A percentile compares a stretch with the other conserved stretches of the same genome.
These are phyloP conservation scores for Cystofilobasidium ferigula DNA, from an alignment of 768 basidiomycete species.

Conservation along the genomic window DNA sequence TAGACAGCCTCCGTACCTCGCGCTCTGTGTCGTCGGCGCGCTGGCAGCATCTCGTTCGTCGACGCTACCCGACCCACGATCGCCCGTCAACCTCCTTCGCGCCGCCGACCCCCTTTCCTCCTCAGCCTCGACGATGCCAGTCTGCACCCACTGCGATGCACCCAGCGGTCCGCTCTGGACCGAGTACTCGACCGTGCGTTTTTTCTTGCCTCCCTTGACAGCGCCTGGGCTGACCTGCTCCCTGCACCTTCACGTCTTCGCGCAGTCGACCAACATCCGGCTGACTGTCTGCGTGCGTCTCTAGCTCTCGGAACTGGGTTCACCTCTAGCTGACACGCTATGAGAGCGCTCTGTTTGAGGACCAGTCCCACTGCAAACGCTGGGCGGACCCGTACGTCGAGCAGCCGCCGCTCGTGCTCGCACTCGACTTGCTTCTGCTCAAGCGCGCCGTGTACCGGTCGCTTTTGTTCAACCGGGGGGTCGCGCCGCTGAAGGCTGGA, in stretches of 20 bases:
- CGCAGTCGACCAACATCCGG: slow-evolving; percentile 34
- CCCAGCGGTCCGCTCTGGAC: slow-evolving; percentile 64
- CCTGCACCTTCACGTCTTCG: no score
- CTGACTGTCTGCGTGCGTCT: slow-evolving; percentile 36
- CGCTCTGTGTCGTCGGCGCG: no score
- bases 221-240: background rate
- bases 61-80: no score
- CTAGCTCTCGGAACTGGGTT: background rate
- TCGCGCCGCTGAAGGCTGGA: slow-evolving; percentile 43
- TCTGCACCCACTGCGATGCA: slow-evolving; percentile 65
- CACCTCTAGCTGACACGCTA: background rate
- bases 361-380: slow-evolving; percentile 36
- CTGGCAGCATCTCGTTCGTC: no score
- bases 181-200: slow-evolving; percentile 56
- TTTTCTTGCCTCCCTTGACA: background rate
- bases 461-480: slow-evolving; percentile 65
- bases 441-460: slow-evolving; percentile 74
- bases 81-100: no score
- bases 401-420: slow-evolving; percentile 59
- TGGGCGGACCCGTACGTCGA: slow-evolving; percentile 84
- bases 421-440: slow-evolving; percentile 69
- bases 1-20: no score
- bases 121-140: slow-evolving; percentile 50
- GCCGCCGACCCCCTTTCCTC: background rate
- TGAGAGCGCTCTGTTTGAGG: background rate